These are phyloP conservation scores for Camelina laxa DNA, from an alignment of 345 rosid genomes.

Conservation along the genomic window DNA sequence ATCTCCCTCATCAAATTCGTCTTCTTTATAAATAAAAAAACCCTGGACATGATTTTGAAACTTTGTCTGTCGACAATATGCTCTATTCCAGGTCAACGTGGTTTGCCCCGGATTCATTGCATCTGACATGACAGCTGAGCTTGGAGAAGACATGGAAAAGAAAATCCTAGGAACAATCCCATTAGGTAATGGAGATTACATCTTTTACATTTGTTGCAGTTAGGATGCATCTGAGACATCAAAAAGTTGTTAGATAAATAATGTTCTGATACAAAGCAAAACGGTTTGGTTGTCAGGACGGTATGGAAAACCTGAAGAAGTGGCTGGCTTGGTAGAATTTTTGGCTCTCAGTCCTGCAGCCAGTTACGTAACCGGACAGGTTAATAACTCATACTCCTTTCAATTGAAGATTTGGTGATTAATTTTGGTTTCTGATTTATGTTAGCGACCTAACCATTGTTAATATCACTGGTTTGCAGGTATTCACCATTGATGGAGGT, in stretches of 20 bases:
- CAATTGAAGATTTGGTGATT: conserved; percentile 1
- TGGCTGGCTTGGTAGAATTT: conserved; percentile 97
- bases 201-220: background rate
- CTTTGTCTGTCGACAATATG: background rate
- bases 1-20: conserved; percentile 9
- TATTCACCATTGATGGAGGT: conserved; percentile 90
- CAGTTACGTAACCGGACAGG: conserved; percentile 95
- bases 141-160: conserved; percentile 90
- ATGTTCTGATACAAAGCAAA: conserved; percentile 25
- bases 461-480: conserved; percentile 54
- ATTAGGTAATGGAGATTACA: conserved; percentile 58
- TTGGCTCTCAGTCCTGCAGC: conserved; percentile 92
- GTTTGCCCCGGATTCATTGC: conserved; percentile 96
- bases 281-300: conserved; percentile 60
- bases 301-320: conserved; percentile 98
- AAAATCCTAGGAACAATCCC: conserved; percentile 87
- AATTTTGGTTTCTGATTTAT: conserved; percentile 8
- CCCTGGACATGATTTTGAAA: background rate
- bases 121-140: conserved; percentile 93
- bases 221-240: background rate
- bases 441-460: conserved; percentile 4
- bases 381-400: conserved; percentile 28
- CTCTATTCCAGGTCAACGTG: conserved; percentile 72
- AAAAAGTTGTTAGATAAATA: background rate
- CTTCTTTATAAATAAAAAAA: background rate